phyloP scores from a whole-genome alignment of 2,329 filamentous ascomycete genomes.

The Cladosporium sp. region DNA sequence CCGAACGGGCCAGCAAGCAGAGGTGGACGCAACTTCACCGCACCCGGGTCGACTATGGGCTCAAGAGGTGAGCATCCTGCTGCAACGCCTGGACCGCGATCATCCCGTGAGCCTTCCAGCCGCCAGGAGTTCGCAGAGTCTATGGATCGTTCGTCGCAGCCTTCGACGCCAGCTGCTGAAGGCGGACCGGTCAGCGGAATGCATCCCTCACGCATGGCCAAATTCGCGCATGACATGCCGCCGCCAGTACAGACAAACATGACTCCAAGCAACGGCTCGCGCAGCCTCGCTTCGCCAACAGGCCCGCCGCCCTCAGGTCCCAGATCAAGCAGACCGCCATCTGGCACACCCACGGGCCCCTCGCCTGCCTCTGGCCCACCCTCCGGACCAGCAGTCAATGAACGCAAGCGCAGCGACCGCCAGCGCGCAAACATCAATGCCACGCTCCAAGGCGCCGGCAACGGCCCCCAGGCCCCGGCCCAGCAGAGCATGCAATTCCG shows the following conservation, averaged over 20 bases:
- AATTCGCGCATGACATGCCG: conserved; percentile 19
- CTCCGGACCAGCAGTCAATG: conserved; percentile 24
- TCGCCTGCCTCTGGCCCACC: conserved; percentile 23
- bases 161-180: conserved; percentile 24
- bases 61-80: conserved; percentile 15
- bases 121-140: conserved; percentile 11
- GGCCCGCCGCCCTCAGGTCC: conserved; percentile 26
- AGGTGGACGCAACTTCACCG: conserved; percentile 35
- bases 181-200: conserved; percentile 17
- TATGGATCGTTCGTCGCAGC: conserved; percentile 10
- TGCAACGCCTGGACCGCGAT: conserved; percentile 21
- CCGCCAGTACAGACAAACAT: conserved; percentile 23
- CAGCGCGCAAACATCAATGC: conserved; percentile 24
- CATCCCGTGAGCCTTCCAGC: background rate
- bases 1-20: conserved; percentile 33
- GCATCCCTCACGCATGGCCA: conserved; percentile 27
- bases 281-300: conserved; percentile 22
- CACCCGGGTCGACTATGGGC: conserved; percentile 23
- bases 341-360: conserved; percentile 25
- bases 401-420: conserved; percentile 19
- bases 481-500: conserved; percentile 26
- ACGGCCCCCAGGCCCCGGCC: conserved; percentile 11
- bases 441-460: conserved; percentile 18
- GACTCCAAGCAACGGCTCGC: conserved; percentile 17
- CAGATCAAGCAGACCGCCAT: conserved; percentile 16